Evolutionary conservation across 2,329 filamentous ascomycete species (phyloP).

Genomic region (Fusarium sp.): DNA sequence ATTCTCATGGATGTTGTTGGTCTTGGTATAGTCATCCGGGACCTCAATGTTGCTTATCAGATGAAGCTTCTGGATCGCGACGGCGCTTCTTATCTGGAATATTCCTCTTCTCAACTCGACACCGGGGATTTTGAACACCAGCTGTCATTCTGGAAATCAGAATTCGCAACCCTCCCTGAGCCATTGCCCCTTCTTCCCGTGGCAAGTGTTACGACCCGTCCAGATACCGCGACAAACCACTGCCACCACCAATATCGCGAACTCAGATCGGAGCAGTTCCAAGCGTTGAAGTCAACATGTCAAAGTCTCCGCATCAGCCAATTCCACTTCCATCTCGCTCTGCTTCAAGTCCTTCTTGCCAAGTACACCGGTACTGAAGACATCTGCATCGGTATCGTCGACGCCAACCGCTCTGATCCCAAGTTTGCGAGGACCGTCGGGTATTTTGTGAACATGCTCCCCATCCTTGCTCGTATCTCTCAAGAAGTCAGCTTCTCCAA

Average conservation of each 20-base stretch:
- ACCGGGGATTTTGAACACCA: not conserved
- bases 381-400: constrained; percentile 7
- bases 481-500: not conserved
- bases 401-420: not conserved
- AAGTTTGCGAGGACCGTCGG: constrained; percentile 5
- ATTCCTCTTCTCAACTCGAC: not conserved
- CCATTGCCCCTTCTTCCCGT: not conserved
- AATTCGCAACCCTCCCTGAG: not conserved
- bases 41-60: not conserved
- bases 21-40: not conserved
- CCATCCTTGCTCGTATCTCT: not conserved
- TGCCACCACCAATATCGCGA: constrained; percentile 1
- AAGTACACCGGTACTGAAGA: not conserved
- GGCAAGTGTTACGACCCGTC: not conserved
- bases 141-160: not conserved
- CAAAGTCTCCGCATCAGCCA: not conserved
- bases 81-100: not conserved
- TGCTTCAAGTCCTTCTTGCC: not conserved
- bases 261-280: not conserved
- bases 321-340: constrained; percentile 5
- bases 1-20: not conserved
- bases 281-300: not conserved
- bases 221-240: not conserved
- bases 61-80: constrained; percentile 3
- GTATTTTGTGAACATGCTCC: constrained; percentile 17